phyloP scores from a whole-genome alignment of 192 early-diverging fungal species.

The Backusella morwellensis region DNA sequence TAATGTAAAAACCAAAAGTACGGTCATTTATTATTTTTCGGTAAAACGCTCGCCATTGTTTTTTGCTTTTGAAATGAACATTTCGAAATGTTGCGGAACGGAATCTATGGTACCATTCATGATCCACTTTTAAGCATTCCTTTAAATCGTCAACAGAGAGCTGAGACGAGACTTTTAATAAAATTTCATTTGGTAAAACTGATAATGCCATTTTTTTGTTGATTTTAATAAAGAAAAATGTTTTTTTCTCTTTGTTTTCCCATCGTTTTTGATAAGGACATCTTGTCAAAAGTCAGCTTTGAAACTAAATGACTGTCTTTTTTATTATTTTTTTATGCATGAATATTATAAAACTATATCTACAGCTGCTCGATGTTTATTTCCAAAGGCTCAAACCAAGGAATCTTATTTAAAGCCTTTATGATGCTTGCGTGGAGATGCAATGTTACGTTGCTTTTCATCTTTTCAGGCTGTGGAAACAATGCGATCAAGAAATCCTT shows the following conservation, averaged over 20 bases:
- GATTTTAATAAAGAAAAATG: not conserved
- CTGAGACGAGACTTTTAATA: not conserved
- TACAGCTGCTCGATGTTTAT: not conserved
- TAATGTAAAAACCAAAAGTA: not conserved
- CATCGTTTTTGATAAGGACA: not conserved
- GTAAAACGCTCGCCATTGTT: not conserved
- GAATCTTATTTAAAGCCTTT: not conserved
- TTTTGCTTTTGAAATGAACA: not conserved
- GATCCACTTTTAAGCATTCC: not conserved
- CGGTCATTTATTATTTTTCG: not conserved
- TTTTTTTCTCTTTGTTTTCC: not conserved
- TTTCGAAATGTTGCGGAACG: not conserved
- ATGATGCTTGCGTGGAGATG: not conserved
- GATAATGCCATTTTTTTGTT: not conserved
- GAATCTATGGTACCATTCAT: not conserved
- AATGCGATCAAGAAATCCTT: not conserved
- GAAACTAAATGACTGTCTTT: not conserved
- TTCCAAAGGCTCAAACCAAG: not conserved
- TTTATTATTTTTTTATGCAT: not conserved
- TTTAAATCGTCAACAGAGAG: not conserved
- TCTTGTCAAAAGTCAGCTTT: constrained; percentile 5
- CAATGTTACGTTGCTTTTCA: not conserved
- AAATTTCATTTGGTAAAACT: constrained; percentile 8
- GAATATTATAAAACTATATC: not conserved
- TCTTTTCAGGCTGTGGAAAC: not conserved